These are phyloP conservation scores for Tricholoma hemisulphureum DNA, from an alignment of 768 basidiomycete genomes.

Conservation along the genomic window DNA sequence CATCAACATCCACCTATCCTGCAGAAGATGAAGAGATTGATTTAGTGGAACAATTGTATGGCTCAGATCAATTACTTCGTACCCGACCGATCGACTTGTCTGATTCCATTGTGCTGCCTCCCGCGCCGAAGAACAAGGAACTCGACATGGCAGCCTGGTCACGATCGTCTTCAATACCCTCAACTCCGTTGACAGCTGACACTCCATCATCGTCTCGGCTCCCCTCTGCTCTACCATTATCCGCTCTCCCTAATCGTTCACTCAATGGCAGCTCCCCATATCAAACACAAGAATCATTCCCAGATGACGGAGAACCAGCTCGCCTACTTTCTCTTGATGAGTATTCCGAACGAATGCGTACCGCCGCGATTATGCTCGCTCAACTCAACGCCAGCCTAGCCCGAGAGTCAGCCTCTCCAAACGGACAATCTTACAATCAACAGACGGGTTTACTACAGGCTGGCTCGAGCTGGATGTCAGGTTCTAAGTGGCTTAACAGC, in stretches of 20 bases:
- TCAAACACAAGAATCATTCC: conserved; percentile 11
- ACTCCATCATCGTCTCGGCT: conserved; percentile 14
- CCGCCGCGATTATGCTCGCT: conserved; percentile 96
- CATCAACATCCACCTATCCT: conserved; percentile 21
- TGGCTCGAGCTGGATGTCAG: conserved; percentile 48
- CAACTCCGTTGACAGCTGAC: conserved; percentile 28
- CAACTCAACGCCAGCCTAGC: conserved; percentile 85
- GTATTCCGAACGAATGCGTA: conserved; percentile 97
- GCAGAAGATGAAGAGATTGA: conserved; percentile 87
- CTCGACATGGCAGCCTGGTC: conserved; percentile 88
- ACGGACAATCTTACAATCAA: conserved; percentile 3
- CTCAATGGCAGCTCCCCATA: conserved; percentile 5
- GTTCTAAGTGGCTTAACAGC: conserved; percentile 50
- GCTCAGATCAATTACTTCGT: conserved; percentile 68
- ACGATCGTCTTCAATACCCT: conserved; percentile 47
- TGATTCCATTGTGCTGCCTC: conserved; percentile 80
- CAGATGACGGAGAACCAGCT: conserved; percentile 17
- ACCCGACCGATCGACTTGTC: conserved; percentile 74
- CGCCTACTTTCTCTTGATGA: conserved; percentile 81
- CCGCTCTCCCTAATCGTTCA: conserved; percentile 4
- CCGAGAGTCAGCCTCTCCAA: conserved; percentile 42
- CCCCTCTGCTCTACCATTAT: conserved; percentile 6
- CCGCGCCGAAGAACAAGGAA: conserved; percentile 83
- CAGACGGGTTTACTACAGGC: conserved; percentile 1
- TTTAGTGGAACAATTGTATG: conserved; percentile 94